phyloP scores from a whole-genome alignment of 345 rosid genomes.

The Salix caprea region DNA sequence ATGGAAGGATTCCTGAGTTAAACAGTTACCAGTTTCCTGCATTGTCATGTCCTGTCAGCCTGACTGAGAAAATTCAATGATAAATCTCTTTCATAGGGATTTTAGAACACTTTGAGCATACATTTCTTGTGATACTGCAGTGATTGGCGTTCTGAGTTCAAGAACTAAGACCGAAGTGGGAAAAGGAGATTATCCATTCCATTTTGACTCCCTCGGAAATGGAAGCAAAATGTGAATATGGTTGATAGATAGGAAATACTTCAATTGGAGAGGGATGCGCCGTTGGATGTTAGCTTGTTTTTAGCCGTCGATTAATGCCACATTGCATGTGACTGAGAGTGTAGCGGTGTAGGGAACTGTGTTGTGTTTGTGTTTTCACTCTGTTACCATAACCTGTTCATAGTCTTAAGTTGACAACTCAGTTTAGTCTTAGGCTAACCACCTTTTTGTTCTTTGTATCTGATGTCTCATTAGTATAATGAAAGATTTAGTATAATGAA shows the following conservation, averaged over 20 bases:
- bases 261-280: background rate
- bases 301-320: background rate
- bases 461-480: background rate
- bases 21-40: slow-evolving; percentile 31
- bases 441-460: background rate
- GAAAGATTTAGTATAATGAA: background rate
- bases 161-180: background rate
- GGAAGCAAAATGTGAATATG: slow-evolving; percentile 14
- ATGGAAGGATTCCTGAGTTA: slow-evolving; percentile 24
- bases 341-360: background rate
- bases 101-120: slow-evolving; percentile 14
- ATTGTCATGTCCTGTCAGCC: slow-evolving; percentile 19
- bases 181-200: background rate
- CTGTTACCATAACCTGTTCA: slow-evolving; percentile 7
- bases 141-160: slow-evolving; percentile 14
- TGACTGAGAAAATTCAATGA: slow-evolving; percentile 13
- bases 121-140: background rate
- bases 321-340: background rate
- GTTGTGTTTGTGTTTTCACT: slow-evolving; percentile 1
- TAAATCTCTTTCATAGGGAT: background rate
- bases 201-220: background rate
- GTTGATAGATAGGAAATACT: slow-evolving; percentile 8
- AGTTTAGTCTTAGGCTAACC: slow-evolving; percentile 17
- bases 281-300: background rate
- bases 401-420: background rate